phyloP scores from a whole-genome alignment of 495 filamentous ascomycete genomes.

The Tetracladium setigerum region DNA sequence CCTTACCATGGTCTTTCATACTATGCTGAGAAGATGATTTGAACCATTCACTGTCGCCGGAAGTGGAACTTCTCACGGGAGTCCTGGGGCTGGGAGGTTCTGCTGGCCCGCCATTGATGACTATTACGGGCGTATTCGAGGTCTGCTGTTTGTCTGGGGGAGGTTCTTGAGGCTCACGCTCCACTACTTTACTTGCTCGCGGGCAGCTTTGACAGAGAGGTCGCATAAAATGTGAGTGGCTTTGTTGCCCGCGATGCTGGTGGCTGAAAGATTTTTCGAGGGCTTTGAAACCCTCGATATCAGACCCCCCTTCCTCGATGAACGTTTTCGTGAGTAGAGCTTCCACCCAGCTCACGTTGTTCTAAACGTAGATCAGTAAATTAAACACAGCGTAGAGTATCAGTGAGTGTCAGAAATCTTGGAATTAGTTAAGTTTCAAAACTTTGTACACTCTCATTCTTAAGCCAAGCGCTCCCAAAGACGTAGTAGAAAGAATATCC shows the following conservation, averaged over 20 bases:
- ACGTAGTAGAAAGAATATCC: too few relatives aligned
- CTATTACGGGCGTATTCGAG: conserved; percentile 19
- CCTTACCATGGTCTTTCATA: conserved; percentile 28
- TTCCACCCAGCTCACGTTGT: conserved; percentile 54
- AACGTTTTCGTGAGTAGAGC: conserved; percentile 58
- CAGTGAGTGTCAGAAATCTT: conserved; percentile 29
- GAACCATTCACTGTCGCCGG: conserved; percentile 7
- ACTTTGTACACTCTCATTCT: too few relatives aligned
- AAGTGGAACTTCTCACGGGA: conserved; percentile 4
- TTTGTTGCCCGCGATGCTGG: conserved; percentile 52
- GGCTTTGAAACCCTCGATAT: conserved; percentile 62
- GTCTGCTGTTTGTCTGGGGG: conserved; percentile 21
- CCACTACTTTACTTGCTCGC: conserved; percentile 30
- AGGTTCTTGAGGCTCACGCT: conserved; percentile 29
- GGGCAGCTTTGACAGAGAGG: conserved; percentile 54
- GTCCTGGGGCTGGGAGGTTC: neutral
- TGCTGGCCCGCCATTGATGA: conserved; percentile 13
- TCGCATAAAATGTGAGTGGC: conserved; percentile 62
- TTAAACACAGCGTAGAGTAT: neutral
- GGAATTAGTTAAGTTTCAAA: too few relatives aligned
- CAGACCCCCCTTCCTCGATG: conserved; percentile 56
- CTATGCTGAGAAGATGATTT: neutral
- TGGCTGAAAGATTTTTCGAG: conserved; percentile 57
- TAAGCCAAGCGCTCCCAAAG: too few relatives aligned
- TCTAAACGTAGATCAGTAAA: too few relatives aligned